phyloP scores from a whole-genome alignment of 148 eudicot species.

The Heliosperma pusillum region DNA sequence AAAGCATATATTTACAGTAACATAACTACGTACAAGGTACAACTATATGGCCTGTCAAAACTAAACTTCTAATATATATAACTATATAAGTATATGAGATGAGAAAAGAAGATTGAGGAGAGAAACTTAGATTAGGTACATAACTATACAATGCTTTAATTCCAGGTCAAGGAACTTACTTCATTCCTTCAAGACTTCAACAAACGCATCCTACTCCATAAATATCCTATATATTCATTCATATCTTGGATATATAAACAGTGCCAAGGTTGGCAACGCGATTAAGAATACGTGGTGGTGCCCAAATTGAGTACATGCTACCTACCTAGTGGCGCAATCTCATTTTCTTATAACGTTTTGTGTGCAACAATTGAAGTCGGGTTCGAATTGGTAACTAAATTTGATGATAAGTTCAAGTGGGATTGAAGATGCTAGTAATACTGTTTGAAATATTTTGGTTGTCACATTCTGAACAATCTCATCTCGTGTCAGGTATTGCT shows the following conservation, averaged over 20 bases:
- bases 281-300: background rate
- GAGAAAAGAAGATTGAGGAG: background rate
- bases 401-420: no score
- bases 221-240: background rate
- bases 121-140: background rate
- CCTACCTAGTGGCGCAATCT: background rate
- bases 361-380: no score
- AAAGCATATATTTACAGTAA: background rate
- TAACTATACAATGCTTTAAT: constrained; percentile 26
- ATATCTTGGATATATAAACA: background rate
- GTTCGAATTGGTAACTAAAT: no score
- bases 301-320: background rate
- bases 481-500: background rate
- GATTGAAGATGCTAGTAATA: no score
- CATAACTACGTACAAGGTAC: no score
- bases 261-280: background rate
- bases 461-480: no score
- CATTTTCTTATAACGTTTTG: no score
- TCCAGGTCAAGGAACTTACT: constrained; percentile 25
- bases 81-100: background rate
- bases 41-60: no score
- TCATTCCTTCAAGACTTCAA: background rate
- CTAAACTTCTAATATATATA: no score
- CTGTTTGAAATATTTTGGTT: no score
- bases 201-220: background rate